Base-by-base conservation (phyloP, 768 basidiomycete species). In the Auricularia sp. region DNA sequence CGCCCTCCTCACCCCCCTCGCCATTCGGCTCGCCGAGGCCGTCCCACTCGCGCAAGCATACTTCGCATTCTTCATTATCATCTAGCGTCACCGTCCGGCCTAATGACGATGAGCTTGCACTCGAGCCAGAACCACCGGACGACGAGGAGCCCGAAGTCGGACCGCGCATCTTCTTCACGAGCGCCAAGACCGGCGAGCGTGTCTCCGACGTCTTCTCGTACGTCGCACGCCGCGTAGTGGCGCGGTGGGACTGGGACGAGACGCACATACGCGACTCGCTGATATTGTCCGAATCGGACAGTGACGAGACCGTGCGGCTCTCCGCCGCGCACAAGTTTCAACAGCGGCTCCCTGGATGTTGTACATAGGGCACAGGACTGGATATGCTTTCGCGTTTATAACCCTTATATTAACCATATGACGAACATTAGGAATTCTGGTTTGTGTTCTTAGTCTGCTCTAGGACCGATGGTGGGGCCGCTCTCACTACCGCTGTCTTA, bases 131-230 rank as follows among this genome's bases (percentile, higher is more conserved):
- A 35, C 56, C 29, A 29, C 23, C 29, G 34, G 29, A 59, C 34
- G 11, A 12, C 56, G 59, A 51, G 33, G 61, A 56, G 33, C 39
- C 78, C 0, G 84, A 83, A 36, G 77, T 73, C 1, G 82, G 86
- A 3, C 86, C 88, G 0, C 83, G 78, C 72, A 74, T 91, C 11
- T 89, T 91, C 73, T 87, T 88, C 70, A 83, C 88, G 5, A 88
- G 86, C 1, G 90, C 91, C 2, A 90, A 90, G 74, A 90, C 87
- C 3, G 91, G 91, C 0, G 80, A 83, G 42, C 85, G 87, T 7
- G 88, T 91, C 0, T 61, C 71, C 1, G 86, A 85, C 1, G 85
- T 90, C n/a, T 93, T 92, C 69, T 87, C 84, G 71, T 91, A 91
- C 69, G 78, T 93, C 51, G 87, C 84, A 3, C 70, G 74, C 61